A percentile compares a stretch with the other conserved stretches of the same genome.
These are phyloP conservation scores for Cenchrus fungigraminus DNA, from an alignment of 176 grass and related monocot species.

Conservation along the genomic window DNA sequence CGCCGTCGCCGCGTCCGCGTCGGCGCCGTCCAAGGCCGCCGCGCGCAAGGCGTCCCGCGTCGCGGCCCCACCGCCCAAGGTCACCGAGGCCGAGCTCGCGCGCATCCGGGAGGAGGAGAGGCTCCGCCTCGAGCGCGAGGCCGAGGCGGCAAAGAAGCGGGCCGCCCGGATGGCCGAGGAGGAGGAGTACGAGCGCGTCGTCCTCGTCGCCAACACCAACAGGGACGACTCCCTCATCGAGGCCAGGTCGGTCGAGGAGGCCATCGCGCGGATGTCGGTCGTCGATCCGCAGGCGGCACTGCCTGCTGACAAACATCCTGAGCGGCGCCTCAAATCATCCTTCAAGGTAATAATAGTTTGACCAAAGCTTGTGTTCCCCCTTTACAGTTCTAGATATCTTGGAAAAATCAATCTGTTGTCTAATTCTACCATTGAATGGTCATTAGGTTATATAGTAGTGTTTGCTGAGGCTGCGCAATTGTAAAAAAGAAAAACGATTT, in stretches of 20 bases:
- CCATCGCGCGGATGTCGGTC: conserved; percentile 68
- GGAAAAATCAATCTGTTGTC: not conserved
- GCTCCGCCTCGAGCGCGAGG: conserved; percentile 61
- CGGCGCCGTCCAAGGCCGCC: conserved; percentile 55
- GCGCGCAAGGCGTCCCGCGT: conserved; percentile 82
- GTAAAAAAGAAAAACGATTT: not conserved
- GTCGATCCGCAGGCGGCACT: conserved; percentile 50
- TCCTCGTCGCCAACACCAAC: conserved; percentile 91
- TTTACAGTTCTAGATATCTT: not conserved
- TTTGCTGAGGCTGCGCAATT: not conserved
- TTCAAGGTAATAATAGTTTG: conserved; percentile 70
- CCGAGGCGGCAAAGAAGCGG: conserved; percentile 77
- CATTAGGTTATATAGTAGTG: not conserved
- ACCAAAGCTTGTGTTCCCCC: not conserved
- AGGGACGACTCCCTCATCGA: conserved; percentile 94
- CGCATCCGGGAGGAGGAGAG: conserved; percentile 81
- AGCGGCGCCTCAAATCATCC: conserved; percentile 81
- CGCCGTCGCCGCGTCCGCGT: conserved; percentile 31
- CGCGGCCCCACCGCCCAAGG: conserved; percentile 74
- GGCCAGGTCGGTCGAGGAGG: conserved; percentile 79
- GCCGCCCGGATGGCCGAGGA: conserved; percentile 73
- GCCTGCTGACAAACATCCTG: conserved; percentile 78
- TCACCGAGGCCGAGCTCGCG: conserved; percentile 85
- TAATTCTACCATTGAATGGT: not conserved
- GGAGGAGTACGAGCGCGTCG: conserved; percentile 89